Percentiles rank a stretch among this genome's conserved stretches.
Evolutionary conservation across 2,329 filamentous ascomycete species (phyloP).

Genomic region (Pseudocercospora pini-densiflorae): DNA sequence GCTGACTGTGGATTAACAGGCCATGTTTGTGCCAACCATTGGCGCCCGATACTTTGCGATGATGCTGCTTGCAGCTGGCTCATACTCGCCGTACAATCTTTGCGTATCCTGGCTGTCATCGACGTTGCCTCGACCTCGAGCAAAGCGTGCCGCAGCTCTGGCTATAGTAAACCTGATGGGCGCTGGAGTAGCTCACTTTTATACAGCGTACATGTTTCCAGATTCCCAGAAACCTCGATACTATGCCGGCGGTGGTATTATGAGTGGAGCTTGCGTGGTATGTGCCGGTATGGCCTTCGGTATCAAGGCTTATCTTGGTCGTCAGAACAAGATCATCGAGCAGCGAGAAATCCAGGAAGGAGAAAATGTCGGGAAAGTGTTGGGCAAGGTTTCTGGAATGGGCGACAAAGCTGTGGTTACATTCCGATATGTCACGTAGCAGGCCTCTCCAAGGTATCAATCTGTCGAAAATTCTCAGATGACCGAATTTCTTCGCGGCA

Average conservation of each 20-base stretch:
- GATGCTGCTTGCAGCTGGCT: background rate
- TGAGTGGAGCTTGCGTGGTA: conserved; percentile 5
- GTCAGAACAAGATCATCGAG: background rate
- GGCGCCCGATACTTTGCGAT: background rate
- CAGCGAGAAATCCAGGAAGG: background rate
- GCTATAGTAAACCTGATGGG: conserved; percentile 1
- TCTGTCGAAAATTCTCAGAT: background rate
- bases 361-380: background rate
- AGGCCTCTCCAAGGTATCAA: too few relatives aligned
- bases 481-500: too few relatives aligned
- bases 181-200: conserved; percentile 1
- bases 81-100: conserved; percentile 1
- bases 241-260: background rate
- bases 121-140: background rate
- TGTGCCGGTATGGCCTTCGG: conserved; percentile 1
- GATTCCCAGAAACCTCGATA: conserved; percentile 3
- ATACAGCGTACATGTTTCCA: conserved; percentile 2
- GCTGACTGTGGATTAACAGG: background rate
- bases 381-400: background rate
- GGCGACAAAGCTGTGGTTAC: background rate
- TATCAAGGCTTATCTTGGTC: background rate
- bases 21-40: background rate
- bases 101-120: conserved; percentile 4
- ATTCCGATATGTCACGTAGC: background rate
- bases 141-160: conserved; percentile 1